Evolutionary conservation across 2,329 filamentous ascomycete species (phyloP).

Genomic region (Arthrobotrys entomopaga): DNA sequence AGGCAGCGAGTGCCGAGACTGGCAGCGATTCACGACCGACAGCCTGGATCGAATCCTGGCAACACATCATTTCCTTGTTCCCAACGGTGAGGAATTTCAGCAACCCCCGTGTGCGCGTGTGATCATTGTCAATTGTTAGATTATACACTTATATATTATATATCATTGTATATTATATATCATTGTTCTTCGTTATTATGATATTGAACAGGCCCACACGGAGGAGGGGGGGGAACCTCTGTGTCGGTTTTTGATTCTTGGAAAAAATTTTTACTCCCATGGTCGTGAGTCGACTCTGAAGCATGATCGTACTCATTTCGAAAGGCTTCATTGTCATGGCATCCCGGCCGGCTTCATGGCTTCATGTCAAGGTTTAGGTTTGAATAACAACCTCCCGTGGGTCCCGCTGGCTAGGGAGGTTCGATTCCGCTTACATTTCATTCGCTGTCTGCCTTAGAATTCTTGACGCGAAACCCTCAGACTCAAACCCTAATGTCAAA

Average conservation of each 20-base stretch:
- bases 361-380: constrained; percentile 47
- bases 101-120: background rate
- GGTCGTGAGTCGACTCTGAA: constrained; percentile 26
- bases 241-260: constrained; percentile 36
- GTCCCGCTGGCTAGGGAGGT: constrained; percentile 40
- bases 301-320: constrained; percentile 16
- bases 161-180: constrained; percentile 33
- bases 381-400: constrained; percentile 41
- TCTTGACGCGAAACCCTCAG: constrained; percentile 38
- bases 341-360: constrained; percentile 43
- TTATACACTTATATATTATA: too few relatives aligned
- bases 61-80: constrained; percentile 17
- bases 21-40: constrained; percentile 15
- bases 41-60: constrained; percentile 17
- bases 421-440: constrained; percentile 36
- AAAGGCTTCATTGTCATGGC: constrained; percentile 28
- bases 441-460: constrained; percentile 23
- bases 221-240: constrained; percentile 24
- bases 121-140: too few relatives aligned
- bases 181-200: constrained; percentile 25
- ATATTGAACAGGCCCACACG: constrained; percentile 28
- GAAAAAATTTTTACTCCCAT: constrained; percentile 30
- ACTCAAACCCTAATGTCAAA: constrained; percentile 35
- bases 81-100: background rate
- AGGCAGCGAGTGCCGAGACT: too few relatives aligned